phyloP scores from a whole-genome alignment of 2,329 filamentous ascomycete species.

The Trichoderma oligosporum region DNA sequence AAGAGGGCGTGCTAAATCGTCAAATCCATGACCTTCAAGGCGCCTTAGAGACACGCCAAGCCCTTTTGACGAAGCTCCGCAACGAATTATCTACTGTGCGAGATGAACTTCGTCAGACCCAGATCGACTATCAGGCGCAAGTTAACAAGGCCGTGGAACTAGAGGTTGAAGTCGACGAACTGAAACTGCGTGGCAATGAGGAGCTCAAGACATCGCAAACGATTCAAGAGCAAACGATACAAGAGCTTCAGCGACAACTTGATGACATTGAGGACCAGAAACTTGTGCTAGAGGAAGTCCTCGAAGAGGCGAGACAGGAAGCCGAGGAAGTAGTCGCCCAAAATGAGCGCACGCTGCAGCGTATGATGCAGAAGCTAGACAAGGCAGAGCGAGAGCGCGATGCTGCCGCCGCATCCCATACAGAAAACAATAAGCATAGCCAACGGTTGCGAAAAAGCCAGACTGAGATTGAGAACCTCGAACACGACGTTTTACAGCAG shows the following conservation, averaged over 20 bases:
- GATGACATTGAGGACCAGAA: constrained; percentile 58
- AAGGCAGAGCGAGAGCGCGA: constrained; percentile 48
- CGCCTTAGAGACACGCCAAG: constrained; percentile 64
- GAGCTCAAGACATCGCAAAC: constrained; percentile 44
- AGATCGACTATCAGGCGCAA: constrained; percentile 59
- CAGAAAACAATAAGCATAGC: constrained; percentile 50
- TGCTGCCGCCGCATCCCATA: constrained; percentile 31
- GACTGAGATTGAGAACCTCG: constrained; percentile 63
- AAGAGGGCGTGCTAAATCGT: constrained; percentile 65
- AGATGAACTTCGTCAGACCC: constrained; percentile 66
- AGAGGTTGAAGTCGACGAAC: constrained; percentile 72
- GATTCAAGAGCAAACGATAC: constrained; percentile 40
- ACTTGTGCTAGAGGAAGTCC: constrained; percentile 53
- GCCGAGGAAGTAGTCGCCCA: constrained; percentile 45
- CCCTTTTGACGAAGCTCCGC: constrained; percentile 61
- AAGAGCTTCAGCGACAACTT: constrained; percentile 53
- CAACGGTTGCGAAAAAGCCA: constrained; percentile 61
- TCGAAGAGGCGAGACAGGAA: constrained; percentile 52
- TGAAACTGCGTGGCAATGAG: constrained; percentile 55
- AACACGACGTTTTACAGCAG: constrained; percentile 66
- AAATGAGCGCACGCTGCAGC: constrained; percentile 43
- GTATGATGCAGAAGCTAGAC: constrained; percentile 48
- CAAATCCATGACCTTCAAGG: constrained; percentile 72
- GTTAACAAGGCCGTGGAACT: constrained; percentile 63
- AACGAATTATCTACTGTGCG: constrained; percentile 62